Evolutionary conservation across 768 basidiomycete genomes (phyloP).

Genomic region (Calocera viscosa): DNA sequence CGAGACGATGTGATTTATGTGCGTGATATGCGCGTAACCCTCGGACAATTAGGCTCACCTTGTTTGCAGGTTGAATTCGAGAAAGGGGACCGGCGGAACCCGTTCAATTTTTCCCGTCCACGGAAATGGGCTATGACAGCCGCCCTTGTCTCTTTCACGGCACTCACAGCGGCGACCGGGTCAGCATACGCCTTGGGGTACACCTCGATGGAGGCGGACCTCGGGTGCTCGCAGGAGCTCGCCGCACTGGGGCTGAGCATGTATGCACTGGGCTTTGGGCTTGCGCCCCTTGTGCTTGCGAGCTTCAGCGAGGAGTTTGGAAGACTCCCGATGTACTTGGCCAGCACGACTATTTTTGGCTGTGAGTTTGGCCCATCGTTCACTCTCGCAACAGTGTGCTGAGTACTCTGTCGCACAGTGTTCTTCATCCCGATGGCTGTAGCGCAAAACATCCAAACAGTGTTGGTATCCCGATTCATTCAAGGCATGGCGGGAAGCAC

Average conservation of each 20-base stretch:
- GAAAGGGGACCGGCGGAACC: constrained; percentile 31
- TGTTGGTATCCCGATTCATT: constrained; percentile 53
- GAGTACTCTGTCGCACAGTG: neutral
- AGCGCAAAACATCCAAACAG: constrained; percentile 41
- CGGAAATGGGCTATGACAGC: constrained; percentile 39
- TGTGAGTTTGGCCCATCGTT: neutral
- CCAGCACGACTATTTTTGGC: neutral
- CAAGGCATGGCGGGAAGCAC: constrained; percentile 58
- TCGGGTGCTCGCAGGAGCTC: constrained; percentile 26
- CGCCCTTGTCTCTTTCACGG: constrained; percentile 38
- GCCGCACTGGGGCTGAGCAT: constrained; percentile 32
- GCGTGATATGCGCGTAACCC: neutral
- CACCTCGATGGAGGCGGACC: constrained; percentile 40
- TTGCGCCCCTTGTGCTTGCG: constrained; percentile 53
- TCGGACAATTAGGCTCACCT: no score
- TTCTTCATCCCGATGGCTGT: constrained; percentile 19
- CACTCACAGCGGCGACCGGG: constrained; percentile 39
- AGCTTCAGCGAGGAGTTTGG: constrained; percentile 66
- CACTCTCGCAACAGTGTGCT: neutral
- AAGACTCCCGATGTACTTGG: constrained; percentile 35
- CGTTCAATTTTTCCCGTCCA: constrained; percentile 28
- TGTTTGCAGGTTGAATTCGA: constrained; percentile 32
- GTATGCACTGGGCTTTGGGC: constrained; percentile 48
- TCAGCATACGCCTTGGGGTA: constrained; percentile 46
- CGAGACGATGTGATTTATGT: neutral